phyloP scores from a whole-genome alignment of 1,284 basidiomycete species.

The Malassezia equina region DNA sequence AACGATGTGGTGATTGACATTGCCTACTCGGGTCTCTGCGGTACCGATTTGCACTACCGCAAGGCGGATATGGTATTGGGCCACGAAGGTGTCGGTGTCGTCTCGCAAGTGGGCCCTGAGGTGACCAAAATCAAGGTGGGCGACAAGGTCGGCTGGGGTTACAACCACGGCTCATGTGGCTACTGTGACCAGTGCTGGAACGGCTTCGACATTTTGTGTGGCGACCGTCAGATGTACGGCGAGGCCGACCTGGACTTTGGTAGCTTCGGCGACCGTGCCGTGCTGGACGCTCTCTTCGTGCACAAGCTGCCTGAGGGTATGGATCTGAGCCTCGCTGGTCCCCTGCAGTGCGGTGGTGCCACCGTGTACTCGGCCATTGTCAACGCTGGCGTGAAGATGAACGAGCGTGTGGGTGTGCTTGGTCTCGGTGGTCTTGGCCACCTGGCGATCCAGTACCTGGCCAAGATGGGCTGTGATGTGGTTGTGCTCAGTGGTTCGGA shows the following conservation, averaged over 20 bases:
- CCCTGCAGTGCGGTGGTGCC: slow-evolving; percentile 50
- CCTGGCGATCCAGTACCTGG: slow-evolving; percentile 46
- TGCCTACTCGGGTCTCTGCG: slow-evolving; percentile 41
- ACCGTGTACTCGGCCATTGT: slow-evolving; percentile 49
- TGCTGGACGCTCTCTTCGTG: slow-evolving; percentile 33
- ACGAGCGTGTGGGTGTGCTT: slow-evolving; percentile 49
- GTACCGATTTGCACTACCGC: slow-evolving; percentile 36
- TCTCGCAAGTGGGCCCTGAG: slow-evolving; percentile 32
- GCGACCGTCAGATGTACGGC: slow-evolving; percentile 31
- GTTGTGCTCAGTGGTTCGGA: slow-evolving; percentile 46
- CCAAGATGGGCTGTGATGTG: slow-evolving; percentile 48
- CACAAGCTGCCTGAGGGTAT: slow-evolving; percentile 36
- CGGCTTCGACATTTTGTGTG: slow-evolving; percentile 37
- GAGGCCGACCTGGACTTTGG: slow-evolving; percentile 30
- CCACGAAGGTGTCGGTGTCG: slow-evolving; percentile 43
- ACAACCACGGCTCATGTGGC: slow-evolving; percentile 36
- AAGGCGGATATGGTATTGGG: slow-evolving; percentile 33
- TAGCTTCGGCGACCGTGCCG: slow-evolving; percentile 39
- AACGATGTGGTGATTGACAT: slow-evolving; percentile 40
- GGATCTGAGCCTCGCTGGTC: slow-evolving; percentile 42
- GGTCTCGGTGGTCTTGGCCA: slow-evolving; percentile 50
- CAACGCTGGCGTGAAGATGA: slow-evolving; percentile 38
- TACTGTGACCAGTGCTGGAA: slow-evolving; percentile 35
- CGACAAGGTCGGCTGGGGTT: slow-evolving; percentile 43
- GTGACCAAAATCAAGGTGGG: slow-evolving; percentile 33